These are phyloP conservation scores for Scenedesmus sp. DNA, from an alignment of 163 green algal genomes.

Conservation along the genomic window DNA sequence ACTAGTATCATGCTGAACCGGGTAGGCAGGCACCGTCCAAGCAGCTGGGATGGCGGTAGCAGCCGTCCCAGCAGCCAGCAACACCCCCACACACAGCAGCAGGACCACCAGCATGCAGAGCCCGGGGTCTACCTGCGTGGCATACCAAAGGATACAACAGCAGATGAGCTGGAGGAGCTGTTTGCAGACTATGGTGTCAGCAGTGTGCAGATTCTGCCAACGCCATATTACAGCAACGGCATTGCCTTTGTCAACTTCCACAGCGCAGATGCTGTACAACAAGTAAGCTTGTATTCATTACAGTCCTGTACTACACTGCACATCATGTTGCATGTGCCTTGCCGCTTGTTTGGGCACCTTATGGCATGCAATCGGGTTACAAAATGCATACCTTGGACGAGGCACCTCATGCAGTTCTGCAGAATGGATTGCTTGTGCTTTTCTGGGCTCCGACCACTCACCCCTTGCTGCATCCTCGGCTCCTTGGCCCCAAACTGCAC, in stretches of 20 bases:
- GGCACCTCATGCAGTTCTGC: too few relatives aligned
- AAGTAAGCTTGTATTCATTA: not conserved
- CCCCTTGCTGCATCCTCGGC: not conserved
- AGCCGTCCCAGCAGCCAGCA: not conserved
- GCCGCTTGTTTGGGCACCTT: not conserved
- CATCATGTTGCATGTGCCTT: not conserved
- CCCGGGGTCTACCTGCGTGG: not conserved
- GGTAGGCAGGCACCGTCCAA: not conserved
- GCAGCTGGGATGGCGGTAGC: not conserved
- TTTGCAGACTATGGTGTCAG: not conserved
- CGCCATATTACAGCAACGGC: not conserved
- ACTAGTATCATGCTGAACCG: not conserved
- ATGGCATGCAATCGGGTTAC: not conserved
- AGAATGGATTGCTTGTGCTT: too few relatives aligned
- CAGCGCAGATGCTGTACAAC: not conserved
- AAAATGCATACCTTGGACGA: not conserved
- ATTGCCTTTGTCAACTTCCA: constrained; percentile 8
- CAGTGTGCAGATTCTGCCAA: not conserved
- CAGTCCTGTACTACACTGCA: too few relatives aligned
- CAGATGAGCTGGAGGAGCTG: not conserved
- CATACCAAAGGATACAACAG: not conserved
- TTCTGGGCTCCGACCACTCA: too few relatives aligned
- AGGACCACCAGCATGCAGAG: not conserved
- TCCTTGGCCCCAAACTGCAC: not conserved
- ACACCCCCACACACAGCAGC: not conserved